A percentile compares a stretch with the other conserved stretches of the same genome.
phyloP scores from a whole-genome alignment of 1,284 basidiomycete species.

The Ustilago bromivora region DNA sequence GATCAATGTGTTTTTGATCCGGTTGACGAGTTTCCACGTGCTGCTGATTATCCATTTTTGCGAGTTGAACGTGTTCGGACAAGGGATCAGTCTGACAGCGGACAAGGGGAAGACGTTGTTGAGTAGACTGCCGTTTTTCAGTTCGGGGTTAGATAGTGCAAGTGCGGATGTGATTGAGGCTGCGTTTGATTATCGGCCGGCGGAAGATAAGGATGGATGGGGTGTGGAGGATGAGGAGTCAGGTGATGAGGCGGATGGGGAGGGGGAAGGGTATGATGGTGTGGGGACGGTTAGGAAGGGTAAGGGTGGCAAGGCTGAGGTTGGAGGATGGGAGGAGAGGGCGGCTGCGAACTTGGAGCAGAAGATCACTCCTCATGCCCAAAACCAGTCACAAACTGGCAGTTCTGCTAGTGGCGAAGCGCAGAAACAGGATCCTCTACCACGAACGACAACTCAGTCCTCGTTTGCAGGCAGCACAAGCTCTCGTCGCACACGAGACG shows the following conservation, averaged over 20 bases:
- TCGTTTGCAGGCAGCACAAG: constrained; percentile 29
- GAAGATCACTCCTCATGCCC: constrained; percentile 12
- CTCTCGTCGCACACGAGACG: constrained; percentile 24
- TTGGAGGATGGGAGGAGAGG: constrained; percentile 36
- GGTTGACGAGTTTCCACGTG: constrained; percentile 86
- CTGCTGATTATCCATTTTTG: constrained; percentile 83
- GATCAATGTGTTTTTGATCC: constrained; percentile 71
- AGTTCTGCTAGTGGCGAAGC: neutral
- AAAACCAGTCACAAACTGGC: neutral
- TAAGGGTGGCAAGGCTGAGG: neutral
- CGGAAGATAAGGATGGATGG: constrained; percentile 33
- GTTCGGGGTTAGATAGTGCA: constrained; percentile 23
- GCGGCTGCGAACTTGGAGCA: constrained; percentile 25
- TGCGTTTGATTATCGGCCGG: constrained; percentile 36
- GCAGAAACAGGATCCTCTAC: constrained; percentile 16
- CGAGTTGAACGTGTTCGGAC: constrained; percentile 76
- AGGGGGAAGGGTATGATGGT: constrained; percentile 8
- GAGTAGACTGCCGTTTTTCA: constrained; percentile 31
- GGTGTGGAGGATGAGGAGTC: constrained; percentile 15
- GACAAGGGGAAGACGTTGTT: constrained; percentile 48
- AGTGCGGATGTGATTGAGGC: constrained; percentile 49
- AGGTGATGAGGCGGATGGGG: constrained; percentile 31
- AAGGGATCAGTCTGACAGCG: constrained; percentile 55
- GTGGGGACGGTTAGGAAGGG: neutral
- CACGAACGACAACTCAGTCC: constrained; percentile 23